These are phyloP conservation scores for Monosporascus sp. DNA, from an alignment of 2,329 filamentous ascomycete species.

Conservation along the genomic window DNA sequence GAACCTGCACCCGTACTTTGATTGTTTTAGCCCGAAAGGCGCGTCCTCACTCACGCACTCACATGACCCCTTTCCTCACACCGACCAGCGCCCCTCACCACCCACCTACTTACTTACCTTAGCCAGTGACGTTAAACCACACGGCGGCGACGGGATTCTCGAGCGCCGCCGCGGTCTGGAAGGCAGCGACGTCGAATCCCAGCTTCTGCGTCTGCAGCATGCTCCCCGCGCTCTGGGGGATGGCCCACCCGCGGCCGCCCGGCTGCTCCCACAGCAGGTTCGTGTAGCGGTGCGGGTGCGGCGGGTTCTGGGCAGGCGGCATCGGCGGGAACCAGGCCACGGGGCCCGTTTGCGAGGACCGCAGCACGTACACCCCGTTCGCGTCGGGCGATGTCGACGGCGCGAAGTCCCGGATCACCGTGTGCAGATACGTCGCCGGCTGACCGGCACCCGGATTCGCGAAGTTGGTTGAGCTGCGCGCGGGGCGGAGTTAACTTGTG, in stretches of 20 bases:
- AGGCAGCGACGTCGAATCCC: slow-evolving; percentile 26
- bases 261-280: slow-evolving; percentile 32
- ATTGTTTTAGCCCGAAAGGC: too few species aligned
- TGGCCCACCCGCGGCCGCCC: slow-evolving; percentile 20
- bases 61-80: not conserved
- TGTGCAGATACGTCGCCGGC: slow-evolving; percentile 22
- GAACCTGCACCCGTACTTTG: too few species aligned
- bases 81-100: not conserved
- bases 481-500: too few species aligned
- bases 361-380: slow-evolving; percentile 16
- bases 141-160: slow-evolving; percentile 24
- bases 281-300: slow-evolving; percentile 32
- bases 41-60: too few species aligned
- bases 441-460: slow-evolving; percentile 19
- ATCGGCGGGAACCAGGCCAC: slow-evolving; percentile 25
- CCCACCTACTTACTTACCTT: not conserved
- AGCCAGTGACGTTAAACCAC: slow-evolving; percentile 29
- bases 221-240: slow-evolving; percentile 23
- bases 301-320: slow-evolving; percentile 29
- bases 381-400: slow-evolving; percentile 13
- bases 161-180: slow-evolving; percentile 25
- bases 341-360: slow-evolving; percentile 14
- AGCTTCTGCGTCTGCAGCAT: slow-evolving; percentile 25
- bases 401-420: slow-evolving; percentile 26
- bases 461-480: slow-evolving; percentile 19